Base-by-base conservation (phyloP, 495 filamentous ascomycete species). In the Cercophora newfieldiana region DNA sequence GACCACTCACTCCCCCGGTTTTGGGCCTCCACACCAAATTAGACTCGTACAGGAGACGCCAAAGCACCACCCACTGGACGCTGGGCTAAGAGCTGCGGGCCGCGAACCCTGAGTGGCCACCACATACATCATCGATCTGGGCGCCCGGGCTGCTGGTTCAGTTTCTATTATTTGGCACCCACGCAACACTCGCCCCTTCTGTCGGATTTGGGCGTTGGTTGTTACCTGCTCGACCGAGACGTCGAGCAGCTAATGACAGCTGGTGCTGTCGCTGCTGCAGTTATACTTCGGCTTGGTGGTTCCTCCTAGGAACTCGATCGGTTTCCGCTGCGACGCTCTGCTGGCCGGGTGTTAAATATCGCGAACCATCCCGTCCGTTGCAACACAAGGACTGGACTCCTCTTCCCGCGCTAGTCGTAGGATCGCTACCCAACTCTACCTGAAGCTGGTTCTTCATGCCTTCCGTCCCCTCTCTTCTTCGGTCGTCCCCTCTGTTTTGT, bases 371-470 rank as follows among this genome's bases (percentile, higher is more conserved):
- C 37, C 50, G 22, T 3, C 50, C 50, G 19, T 53, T 53, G 50
- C 50, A 7, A 26, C 50, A 16, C 21, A n/a, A 22, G 57, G 33
- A 37, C 30, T 44, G 30, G 57, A 60, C 29, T 24, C 29, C 57
- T 7, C 22, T 21, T 48, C 24, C 18, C 2, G 19, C 10, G 50
- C 19, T 53, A 53, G 50, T 12, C 50, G 22, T 19, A 8, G 50
- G 19, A 22, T 14, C 37, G 19, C 10, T 53, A 57, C 24, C 22
- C 26, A 60, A 37, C 44, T 60, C 44, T 12, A 21, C n/a, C 37
- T 31, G 63, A 65, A 59, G 63, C 63, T 53, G 55, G 63, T 59
- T 28, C 63, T 65, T 66, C 53, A 48, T 24, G 10, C 49, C 30
- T 66, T 61, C 26, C 56, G 19, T 30, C 56, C 29, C 7, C 57